Evolutionary conservation across 805 yeast genomes (phyloP), one percentile per base, ranked within the genome.

Genomic region (Kregervanrija pseudodelftensis): DNA sequence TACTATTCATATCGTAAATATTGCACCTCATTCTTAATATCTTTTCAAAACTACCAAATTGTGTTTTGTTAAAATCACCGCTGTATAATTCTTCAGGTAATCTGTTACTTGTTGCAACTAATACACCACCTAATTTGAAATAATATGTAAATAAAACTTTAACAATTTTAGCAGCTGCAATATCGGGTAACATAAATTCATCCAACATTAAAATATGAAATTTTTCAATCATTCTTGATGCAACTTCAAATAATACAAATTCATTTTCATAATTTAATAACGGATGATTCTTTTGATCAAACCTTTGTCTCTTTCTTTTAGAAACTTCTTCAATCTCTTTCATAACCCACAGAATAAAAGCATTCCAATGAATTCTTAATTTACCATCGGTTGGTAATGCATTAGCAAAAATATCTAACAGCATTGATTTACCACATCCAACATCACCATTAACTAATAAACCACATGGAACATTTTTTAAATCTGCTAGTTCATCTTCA

Each of bases 111-210:
- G 88, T 83, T 3, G 89, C 87, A 16, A 83, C 82, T 37, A 83
- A 60, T 0, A 83, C 85, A 4, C 90, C 90, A 3, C 90, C 90
- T 11, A 83, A 59, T 52, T 78, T 81, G 67, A 83, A 82, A 63
- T 76, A 83, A 57, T 76, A 80, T 0, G 83, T 78, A 61, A 83
- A 80, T 41, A 83, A 60, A 11, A 80, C 69, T 58, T 79, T 77
- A 45, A 83, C 65, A 33, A 83, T 79, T 53, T 80, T 82, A 1
- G 87, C 89, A 16, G 85, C 74, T 0, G 88, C 85, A 33, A 84
- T 70, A 56, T 83, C 90, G 0, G 90, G 90, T 30, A 83, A 57
- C 84, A 82, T 80, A 63, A 83, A 83, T 58, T 84, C 90, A 58
- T 83, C 90, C 36, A 83, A 61, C 60, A 82, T 67, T 47, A 83